Conservation (phyloP, 2,329 filamentous ascomycete genomes). For the Cercospora citrullina region DNA sequence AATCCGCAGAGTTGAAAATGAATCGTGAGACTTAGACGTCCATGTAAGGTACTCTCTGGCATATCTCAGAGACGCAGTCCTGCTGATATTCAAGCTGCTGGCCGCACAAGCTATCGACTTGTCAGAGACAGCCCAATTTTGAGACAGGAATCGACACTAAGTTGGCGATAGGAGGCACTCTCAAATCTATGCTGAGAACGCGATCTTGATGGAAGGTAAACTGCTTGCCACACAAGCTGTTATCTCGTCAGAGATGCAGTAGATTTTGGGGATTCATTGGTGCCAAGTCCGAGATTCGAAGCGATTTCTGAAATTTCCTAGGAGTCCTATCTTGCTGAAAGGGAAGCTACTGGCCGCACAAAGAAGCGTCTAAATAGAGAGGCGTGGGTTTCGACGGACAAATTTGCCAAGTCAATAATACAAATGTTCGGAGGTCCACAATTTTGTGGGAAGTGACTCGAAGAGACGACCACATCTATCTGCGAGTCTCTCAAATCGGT, state of each 20-base stretch:
- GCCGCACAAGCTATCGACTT: background rate
- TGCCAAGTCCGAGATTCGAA: too few species aligned
- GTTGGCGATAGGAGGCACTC: background rate
- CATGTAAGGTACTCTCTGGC: too few species aligned
- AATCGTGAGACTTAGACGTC: too few species aligned
- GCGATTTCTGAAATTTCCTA: background rate
- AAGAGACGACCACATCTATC: too few species aligned
- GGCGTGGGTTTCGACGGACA: too few species aligned
- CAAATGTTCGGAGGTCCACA: too few species aligned
- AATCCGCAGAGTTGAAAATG: too few species aligned
- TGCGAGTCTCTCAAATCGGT: too few species aligned
- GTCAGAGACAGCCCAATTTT: background rate
- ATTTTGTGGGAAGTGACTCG: too few species aligned
- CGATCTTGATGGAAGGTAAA: background rate
- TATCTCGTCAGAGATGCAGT: background rate
- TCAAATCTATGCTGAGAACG: background rate
- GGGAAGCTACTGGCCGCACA: background rate
- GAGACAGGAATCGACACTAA: background rate
- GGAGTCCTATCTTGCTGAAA: background rate
- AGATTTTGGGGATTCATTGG: background rate
- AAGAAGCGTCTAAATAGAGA: background rate
- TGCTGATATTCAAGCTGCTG: too few species aligned
- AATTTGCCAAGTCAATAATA: too few species aligned
- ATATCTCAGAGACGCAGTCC: too few species aligned
- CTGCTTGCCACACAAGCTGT: background rate